phyloP scores from a whole-genome alignment of 2,329 filamentous ascomycete species.

The Colletotrichum agaves region DNA sequence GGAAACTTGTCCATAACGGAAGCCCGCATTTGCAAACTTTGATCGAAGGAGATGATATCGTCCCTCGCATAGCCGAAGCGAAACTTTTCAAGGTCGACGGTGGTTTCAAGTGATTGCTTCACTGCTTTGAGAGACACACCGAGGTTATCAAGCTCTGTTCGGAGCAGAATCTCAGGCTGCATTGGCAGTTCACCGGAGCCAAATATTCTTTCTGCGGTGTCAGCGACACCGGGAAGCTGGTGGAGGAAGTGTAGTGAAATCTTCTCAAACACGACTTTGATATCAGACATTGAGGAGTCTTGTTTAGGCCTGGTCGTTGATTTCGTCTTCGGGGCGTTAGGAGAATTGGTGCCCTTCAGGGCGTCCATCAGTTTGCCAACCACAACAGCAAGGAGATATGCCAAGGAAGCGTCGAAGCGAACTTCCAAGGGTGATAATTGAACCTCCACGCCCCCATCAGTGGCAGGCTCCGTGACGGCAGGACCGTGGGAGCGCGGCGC shows the following conservation, averaged over 20 bases:
- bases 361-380: constrained; percentile 60
- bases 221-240: constrained; percentile 62
- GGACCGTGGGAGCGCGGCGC: constrained; percentile 1
- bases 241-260: constrained; percentile 68
- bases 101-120: constrained; percentile 46
- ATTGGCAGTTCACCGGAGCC: constrained; percentile 54
- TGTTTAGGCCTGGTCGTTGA: constrained; percentile 18
- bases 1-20: constrained; percentile 70
- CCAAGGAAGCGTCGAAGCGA: constrained; percentile 67
- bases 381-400: constrained; percentile 64
- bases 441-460: constrained; percentile 58
- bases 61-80: constrained; percentile 71
- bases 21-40: constrained; percentile 65
- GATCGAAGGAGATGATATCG: constrained; percentile 72
- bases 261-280: constrained; percentile 59
- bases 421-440: constrained; percentile 62
- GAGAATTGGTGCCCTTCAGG: constrained; percentile 46
- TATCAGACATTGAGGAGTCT: constrained; percentile 45
- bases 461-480: constrained; percentile 31
- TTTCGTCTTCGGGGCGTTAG: constrained; percentile 33
- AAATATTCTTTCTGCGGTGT: constrained; percentile 59
- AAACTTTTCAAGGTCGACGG: constrained; percentile 65
- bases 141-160: constrained; percentile 59
- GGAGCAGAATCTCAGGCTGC: constrained; percentile 63
- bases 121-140: constrained; percentile 45